Evolutionary conservation across 768 basidiomycete species (phyloP), one percentile per base, ranked within the genome.

Genomic region (Ephemerocybe angulata): DNA sequence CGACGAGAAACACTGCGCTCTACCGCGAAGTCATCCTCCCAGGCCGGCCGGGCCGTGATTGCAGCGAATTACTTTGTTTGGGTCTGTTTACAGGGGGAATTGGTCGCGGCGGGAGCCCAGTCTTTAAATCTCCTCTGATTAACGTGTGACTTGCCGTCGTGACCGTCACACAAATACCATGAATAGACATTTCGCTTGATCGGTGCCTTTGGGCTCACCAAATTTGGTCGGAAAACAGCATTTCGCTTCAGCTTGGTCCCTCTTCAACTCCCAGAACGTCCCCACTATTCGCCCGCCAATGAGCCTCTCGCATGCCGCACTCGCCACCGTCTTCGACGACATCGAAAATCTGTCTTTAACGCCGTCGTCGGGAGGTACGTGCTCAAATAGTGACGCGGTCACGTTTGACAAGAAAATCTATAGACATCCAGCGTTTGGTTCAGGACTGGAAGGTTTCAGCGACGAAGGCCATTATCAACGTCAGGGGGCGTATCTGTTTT

Each of bases 1-100:
- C 13, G 30, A 13, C 10, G 11, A 21, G 28, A 27, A 28, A 15
- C 24, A 3, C 2, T 30, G 29, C 28, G 56, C 19, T 24, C 13
- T 33, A 86, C 88, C 88, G 86, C 62, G 88, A 90, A 70, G 87
- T 87, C 88, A 90, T 90, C 64, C 77, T 80, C 77, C 28, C 47
- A 30, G 47, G 47, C 47, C 47, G 47, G 22, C 47, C 47, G 47
- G 54, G 44, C 53, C 53, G 44, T 47, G 44, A 15, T 28, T 44
- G 25, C 41, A 29, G 42, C 21, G 22, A 25, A 30, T n/a, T 24
- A 37, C 60, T 59, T 59, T 76, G 65, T 77, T 78, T 76, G 66
- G 73, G 65, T 62, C 65, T 77, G 69, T 75, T 76, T 74, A 75
- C 74, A 73, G 74, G 75, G 83, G 82, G 79, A 31, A 74, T 74